Evolutionary conservation across 371 early-diverging fungal species (phyloP), one percentile per base, ranked within the genome.

Genomic region (Lichtheimia ornata): DNA sequence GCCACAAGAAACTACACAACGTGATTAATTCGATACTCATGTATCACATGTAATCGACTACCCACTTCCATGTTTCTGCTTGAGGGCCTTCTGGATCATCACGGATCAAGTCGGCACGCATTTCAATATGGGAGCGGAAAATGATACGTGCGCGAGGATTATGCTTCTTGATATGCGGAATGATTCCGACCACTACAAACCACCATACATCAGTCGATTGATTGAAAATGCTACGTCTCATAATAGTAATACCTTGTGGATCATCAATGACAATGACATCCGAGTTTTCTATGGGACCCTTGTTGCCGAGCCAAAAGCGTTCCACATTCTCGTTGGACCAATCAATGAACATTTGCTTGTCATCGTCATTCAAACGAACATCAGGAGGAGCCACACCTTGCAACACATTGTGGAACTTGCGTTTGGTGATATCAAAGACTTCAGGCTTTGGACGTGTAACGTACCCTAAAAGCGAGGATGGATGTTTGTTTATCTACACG

Each of bases 201-300:
- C 7, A n/a, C 22, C 22, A 22, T 22, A 35, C 9, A 9, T 35
- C 5, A 6, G 4, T 28, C 6, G 9, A 11, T 35, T 5, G 35
- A 35, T 35, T 35, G 11, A 11, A 35, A 35, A 9, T 35, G 11
- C 11, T 35, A 68, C 22, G 20, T 43, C 11, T n/a, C 40, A 40
- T 17, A 15, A 11, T 0, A 22, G 20, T 15, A 57, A 62, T 78
- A 84, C 87, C 69, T 77, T 94, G 94, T 30, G 94, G 94, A 67
- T 94, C 95, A 59, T 94, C 95, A 72, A 95, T 89, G 50, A 95
- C 82, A 65, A 93, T 88, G 54, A 93, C 86, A 77, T 91, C 88
- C 13, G 88, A 84, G 13, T 70, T 70, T 47, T 66, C 70, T 54
- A 95, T 79, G 7, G 91, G 88, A 1, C 87, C 92, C 28, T 85